These are phyloP conservation scores for Fusarium humuli DNA, from an alignment of 2,329 filamentous ascomycete genomes.

Conservation along the genomic window DNA sequence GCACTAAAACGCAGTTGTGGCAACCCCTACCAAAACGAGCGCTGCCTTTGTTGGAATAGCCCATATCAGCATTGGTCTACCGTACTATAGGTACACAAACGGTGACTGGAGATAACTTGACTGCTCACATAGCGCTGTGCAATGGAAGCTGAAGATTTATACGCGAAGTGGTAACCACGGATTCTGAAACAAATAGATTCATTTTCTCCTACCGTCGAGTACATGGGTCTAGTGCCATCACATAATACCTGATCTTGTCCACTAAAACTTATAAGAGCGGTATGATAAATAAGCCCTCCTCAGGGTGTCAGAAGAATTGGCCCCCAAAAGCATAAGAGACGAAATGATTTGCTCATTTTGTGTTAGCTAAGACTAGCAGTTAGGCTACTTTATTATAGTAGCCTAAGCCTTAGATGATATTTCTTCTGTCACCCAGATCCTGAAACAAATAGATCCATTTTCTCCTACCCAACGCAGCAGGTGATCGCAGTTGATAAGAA, in stretches of 20 bases:
- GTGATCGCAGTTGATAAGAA: neutral
- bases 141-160: conserved; percentile 10
- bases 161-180: neutral
- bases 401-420: neutral
- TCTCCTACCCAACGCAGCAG: neutral
- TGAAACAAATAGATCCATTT: too few relatives aligned
- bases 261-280: too few relatives aligned
- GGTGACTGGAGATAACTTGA: conserved; percentile 2
- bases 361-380: neutral
- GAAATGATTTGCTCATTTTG: neutral
- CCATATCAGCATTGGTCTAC: neutral
- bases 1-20: conserved; percentile 37
- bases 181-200: conserved; percentile 19
- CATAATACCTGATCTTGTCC: too few relatives aligned
- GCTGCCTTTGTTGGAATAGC: conserved; percentile 32
- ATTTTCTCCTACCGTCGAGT: neutral
- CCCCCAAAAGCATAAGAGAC: neutral
- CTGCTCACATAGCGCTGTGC: neutral
- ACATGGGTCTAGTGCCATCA: neutral
- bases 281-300: too few relatives aligned
- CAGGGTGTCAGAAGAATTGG: neutral
- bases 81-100: conserved; percentile 9
- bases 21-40: conserved; percentile 24
- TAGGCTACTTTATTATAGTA: neutral
- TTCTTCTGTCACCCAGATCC: neutral